Conservation (phyloP, 2,329 filamentous ascomycete species). For the Amauroascus niger region DNA sequence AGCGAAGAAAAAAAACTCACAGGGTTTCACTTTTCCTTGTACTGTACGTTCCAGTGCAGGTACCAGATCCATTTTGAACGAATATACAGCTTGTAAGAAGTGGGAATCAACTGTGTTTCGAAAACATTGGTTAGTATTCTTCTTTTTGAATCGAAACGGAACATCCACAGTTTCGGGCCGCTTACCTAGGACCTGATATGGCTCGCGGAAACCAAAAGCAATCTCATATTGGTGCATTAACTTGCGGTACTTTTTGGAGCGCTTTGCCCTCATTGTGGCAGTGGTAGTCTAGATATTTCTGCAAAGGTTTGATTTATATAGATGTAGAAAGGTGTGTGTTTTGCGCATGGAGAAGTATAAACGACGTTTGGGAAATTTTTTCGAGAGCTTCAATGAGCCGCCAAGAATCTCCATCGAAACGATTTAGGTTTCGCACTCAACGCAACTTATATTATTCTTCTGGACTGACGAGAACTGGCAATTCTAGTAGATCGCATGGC, state of each 20-base stretch:
- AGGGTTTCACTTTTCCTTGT: conserved; percentile 75
- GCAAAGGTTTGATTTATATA: not conserved
- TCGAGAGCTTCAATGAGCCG: not conserved
- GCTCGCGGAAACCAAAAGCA: conserved; percentile 81
- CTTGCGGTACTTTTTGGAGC: conserved; percentile 69
- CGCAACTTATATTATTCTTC: not conserved
- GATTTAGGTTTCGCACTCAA: not conserved
- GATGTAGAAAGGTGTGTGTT: not conserved
- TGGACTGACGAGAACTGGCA: too few relatives aligned
- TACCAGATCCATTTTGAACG: conserved; percentile 83
- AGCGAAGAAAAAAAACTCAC: conserved; percentile 42
- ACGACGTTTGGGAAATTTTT: not conserved
- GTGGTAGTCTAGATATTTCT: conserved; percentile 2
- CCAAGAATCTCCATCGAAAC: not conserved
- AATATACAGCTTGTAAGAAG: conserved; percentile 69
- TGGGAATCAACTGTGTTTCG: conserved; percentile 60
- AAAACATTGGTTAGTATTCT: conserved; percentile 3
- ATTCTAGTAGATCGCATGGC: too few relatives aligned
- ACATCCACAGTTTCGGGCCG: not conserved
- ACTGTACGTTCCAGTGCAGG: conserved; percentile 69
- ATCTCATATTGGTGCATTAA: conserved; percentile 86
- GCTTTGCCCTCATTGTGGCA: conserved; percentile 56
- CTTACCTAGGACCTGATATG: conserved; percentile 76
- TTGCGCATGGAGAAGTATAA: not conserved
- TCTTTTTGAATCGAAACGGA: not conserved